phyloP scores from a whole-genome alignment of 768 basidiomycete genomes.

The Lentinula detonsa region DNA sequence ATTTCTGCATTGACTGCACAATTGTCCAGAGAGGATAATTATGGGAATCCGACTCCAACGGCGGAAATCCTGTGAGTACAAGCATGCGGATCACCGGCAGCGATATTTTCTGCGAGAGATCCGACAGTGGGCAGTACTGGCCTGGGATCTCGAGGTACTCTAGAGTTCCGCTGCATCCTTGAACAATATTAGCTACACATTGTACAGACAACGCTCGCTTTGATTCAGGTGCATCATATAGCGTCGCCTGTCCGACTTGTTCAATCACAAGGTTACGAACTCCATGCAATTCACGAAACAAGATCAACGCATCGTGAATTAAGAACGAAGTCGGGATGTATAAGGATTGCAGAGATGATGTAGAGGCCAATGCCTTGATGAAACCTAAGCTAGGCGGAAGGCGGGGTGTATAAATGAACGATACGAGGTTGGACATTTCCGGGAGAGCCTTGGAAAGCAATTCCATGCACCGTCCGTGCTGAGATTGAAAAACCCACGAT shows the following conservation, averaged over 20 bases:
- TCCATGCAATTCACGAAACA: neutral
- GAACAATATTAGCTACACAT: conserved; percentile 1
- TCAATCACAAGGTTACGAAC: neutral
- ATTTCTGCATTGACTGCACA: neutral
- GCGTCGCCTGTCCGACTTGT: neutral
- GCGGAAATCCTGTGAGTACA: conserved; percentile 1
- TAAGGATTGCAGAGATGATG: neutral
- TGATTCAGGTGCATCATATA: neutral
- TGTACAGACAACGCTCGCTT: neutral
- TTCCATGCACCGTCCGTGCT: neutral
- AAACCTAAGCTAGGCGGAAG: neutral
- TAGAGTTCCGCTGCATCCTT: neutral
- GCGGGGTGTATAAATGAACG: neutral
- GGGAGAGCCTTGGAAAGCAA: neutral
- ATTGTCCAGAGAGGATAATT: conserved; percentile 4
- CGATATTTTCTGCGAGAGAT: neutral
- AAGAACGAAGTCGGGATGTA: conserved; percentile 2
- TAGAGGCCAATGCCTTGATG: neutral
- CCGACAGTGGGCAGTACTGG: neutral
- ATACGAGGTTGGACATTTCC: neutral
- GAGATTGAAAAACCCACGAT: neutral
- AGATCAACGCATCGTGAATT: neutral
- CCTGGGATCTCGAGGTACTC: conserved; percentile 6
- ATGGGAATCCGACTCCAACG: neutral
- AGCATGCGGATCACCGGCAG: neutral